phyloP scores from a whole-genome alignment of 768 basidiomycete genomes.

The Rhodotorula taiwanensis region DNA sequence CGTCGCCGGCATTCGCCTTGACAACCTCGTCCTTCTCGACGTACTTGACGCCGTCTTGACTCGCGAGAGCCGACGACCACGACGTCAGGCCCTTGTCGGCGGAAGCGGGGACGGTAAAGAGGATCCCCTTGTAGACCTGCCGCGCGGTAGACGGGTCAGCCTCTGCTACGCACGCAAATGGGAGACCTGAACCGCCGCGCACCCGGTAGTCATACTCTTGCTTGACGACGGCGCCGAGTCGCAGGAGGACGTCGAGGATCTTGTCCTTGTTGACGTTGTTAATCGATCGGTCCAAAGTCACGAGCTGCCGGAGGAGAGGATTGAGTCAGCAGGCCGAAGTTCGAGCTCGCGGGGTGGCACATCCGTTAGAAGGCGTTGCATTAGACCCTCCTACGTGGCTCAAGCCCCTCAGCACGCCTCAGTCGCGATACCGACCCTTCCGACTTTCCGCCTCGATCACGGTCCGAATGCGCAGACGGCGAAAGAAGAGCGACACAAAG shows the following conservation, averaged over 20 bases:
- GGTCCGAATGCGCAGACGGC: too few relatives aligned
- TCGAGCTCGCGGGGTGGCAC: too few relatives aligned
- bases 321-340: too few relatives aligned
- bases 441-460: too few relatives aligned
- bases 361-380: too few relatives aligned
- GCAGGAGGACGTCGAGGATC: conserved; percentile 23
- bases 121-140: conserved; percentile 34
- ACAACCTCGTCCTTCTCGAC: conserved; percentile 20
- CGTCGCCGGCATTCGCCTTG: neutral
- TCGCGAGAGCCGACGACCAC: conserved; percentile 8
- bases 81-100: conserved; percentile 13
- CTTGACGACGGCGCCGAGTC: conserved; percentile 24
- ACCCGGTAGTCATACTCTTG: conserved; percentile 26
- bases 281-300: conserved; percentile 25
- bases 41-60: conserved; percentile 25
- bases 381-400: too few relatives aligned
- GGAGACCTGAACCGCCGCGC: neutral
- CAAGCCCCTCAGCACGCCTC: too few relatives aligned
- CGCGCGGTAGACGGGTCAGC: neutral
- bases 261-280: conserved; percentile 27
- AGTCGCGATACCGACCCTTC: too few relatives aligned
- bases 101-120: conserved; percentile 13
- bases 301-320: conserved; percentile 6
- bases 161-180: neutral
- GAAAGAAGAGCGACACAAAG: too few relatives aligned